Evolutionary conservation across 345 rosid genomes (phyloP), one percentile per base, ranked within the genome.

Genomic region (Eucalyptus leucophloia): DNA sequence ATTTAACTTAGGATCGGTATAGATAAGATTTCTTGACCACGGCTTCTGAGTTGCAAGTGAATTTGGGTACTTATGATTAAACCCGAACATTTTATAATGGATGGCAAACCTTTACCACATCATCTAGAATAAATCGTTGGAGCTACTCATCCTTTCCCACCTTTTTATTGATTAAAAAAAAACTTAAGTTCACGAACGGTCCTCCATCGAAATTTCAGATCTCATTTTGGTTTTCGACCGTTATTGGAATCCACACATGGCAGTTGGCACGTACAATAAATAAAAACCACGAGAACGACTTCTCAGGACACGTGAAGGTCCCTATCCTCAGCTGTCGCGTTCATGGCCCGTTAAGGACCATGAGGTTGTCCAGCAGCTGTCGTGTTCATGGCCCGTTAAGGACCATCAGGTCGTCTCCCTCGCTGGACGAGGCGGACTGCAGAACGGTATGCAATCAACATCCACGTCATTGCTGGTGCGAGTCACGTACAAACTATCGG

Each of bases 21-120:
- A 9, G 62, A 56, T 10, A 56, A 30, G 18, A 30, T 30, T 30
- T 62, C 1, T 62, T 62, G 69, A 62, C 4, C 18, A 28, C 0
- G 9, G 1, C 14, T 34, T 69, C 0, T 34, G 2, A 69, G 81
- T 69, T 1, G 26, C 4, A 34, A 16, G 40, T n/a, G 40, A 67
- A 15, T 8, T 9, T 1, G 21, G 40, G 3, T 16, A 15, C 0
- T n/a, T 67, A 34, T 19, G 3, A 10, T 5, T 34, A 11, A 69
- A 34, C 0, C 14, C 5, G 0, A 9, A 18, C 4, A 69, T 69
- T 69, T 9, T 3, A 3, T 32, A 9, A 16, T 10, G 2, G 81
- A 1, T 34, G 42, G 12, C 3, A 10, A 9, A 9, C 42, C 81
- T 1, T 67, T 9, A 9, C 10, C 12, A 5, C 13, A 8, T 4